Conservation (phyloP, 176 grass and related monocot species). For the Pontederia paniculata region DNA sequence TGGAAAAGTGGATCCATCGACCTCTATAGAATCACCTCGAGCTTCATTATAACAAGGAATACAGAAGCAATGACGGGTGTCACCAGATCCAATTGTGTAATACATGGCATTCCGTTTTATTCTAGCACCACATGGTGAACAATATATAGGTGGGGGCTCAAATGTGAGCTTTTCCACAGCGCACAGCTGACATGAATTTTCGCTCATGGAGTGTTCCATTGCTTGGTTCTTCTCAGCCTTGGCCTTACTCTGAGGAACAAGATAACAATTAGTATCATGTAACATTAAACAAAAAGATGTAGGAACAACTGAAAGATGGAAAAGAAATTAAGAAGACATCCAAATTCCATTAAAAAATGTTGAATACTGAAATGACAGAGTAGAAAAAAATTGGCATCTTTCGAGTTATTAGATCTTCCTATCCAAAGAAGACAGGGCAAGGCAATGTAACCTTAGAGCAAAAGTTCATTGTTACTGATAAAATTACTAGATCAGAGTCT, state of each 20-base stretch:
- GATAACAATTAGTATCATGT: slow-evolving; percentile 5
- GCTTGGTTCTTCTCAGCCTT: slow-evolving; percentile 99
- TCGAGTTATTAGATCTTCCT: too few species aligned
- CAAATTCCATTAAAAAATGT: too few species aligned
- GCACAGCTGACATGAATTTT: slow-evolving; percentile 98
- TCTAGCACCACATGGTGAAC: slow-evolving; percentile 76
- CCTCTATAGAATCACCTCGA: slow-evolving; percentile 75
- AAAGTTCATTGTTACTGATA: too few species aligned
- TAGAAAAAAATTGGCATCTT: too few species aligned
- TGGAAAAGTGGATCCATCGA: slow-evolving; percentile 49
- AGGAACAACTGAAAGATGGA: too few species aligned
- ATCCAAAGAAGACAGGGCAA: too few species aligned
- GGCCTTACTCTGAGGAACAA: slow-evolving; percentile 73
- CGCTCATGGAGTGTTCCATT: slow-evolving; percentile 75
- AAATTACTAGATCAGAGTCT: too few species aligned
- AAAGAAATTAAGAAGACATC: too few species aligned
- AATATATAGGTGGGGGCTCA: slow-evolving; percentile 98
- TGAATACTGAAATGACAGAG: too few species aligned
- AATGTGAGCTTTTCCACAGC: slow-evolving; percentile 97
- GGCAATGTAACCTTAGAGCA: too few species aligned
- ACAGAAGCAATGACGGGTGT: slow-evolving; percentile 81
- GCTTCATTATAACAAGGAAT: slow-evolving; percentile 87
- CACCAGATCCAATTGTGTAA: slow-evolving; percentile 76
- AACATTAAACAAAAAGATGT: too few species aligned
- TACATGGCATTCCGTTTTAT: slow-evolving; percentile 98